A percentile compares a stretch with the other conserved stretches of the same genome.
Conservation (phyloP, 352 stramenopile species). For the Elongisporangium undulatum region DNA sequence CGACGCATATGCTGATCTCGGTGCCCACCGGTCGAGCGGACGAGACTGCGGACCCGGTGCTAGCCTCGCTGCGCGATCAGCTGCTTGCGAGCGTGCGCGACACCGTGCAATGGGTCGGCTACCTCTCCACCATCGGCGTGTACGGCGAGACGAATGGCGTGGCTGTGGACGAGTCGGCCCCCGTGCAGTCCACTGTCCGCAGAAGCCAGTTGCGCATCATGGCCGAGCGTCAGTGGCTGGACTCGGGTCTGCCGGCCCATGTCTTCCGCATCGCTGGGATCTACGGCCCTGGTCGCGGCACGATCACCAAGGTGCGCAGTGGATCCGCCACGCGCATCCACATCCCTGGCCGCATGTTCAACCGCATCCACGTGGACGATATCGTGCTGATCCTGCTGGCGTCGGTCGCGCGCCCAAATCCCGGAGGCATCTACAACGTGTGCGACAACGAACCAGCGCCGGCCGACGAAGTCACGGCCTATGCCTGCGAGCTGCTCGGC, state of each 20-base stretch:
- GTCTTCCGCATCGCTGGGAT: constrained; percentile 91
- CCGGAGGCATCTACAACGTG: constrained; percentile 85
- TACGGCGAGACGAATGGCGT: constrained; percentile 88
- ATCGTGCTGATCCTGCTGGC: constrained; percentile 78
- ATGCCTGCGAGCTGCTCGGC: constrained; percentile 66
- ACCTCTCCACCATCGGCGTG: constrained; percentile 92
- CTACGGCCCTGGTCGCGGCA: constrained; percentile 85
- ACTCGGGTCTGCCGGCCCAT: constrained; percentile 60
- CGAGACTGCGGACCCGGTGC: constrained; percentile 64
- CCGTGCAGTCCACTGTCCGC: constrained; percentile 52
- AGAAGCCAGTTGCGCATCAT: constrained; percentile 75
- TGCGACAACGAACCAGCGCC: constrained; percentile 87
- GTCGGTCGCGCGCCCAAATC: constrained; percentile 56
- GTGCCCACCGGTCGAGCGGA: constrained; percentile 44
- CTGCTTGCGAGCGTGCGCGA: constrained; percentile 33
- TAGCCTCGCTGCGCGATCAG: constrained; percentile 35
- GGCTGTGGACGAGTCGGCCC: constrained; percentile 80
- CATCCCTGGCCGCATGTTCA: constrained; percentile 77
- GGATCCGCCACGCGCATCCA: constrained; percentile 63
- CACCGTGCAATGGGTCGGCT: constrained; percentile 83
- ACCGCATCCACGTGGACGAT: constrained; percentile 89
- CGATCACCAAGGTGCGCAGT: constrained; percentile 73
- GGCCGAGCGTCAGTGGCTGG: constrained; percentile 76
- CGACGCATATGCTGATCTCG: constrained; percentile 78
- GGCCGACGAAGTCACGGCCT: constrained; percentile 72